A percentile compares a stretch with the other conserved stretches of the same genome.
Evolutionary conservation across 495 filamentous ascomycete species (phyloP).

Genomic region (Aspergillus saccharolyticus): DNA sequence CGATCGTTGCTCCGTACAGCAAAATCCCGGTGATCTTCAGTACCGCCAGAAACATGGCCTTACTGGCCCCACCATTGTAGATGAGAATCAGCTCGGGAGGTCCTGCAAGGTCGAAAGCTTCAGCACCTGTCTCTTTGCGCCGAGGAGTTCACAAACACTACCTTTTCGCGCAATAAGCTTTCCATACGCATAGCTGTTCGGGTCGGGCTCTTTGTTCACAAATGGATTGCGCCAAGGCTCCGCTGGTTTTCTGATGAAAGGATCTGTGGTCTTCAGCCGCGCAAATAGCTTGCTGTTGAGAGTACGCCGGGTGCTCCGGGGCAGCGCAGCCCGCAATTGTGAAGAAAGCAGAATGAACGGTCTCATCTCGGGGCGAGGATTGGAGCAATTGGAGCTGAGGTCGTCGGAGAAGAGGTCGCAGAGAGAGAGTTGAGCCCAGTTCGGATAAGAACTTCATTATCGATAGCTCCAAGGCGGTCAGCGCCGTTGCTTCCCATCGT

Average conservation of each 20-base stretch:
- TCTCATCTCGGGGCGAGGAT: slow-evolving; percentile 17
- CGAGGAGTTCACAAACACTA: slow-evolving; percentile 8
- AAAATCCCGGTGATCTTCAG: slow-evolving; percentile 69
- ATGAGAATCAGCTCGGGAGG: slow-evolving; percentile 58
- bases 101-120: slow-evolving; percentile 20
- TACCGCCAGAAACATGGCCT: slow-evolving; percentile 60
- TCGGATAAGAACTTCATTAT: not conserved
- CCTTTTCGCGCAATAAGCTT: slow-evolving; percentile 30
- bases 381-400: not conserved
- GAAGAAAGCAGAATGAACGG: slow-evolving; percentile 30
- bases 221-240: slow-evolving; percentile 1
- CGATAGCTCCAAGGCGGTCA: not conserved
- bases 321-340: slow-evolving; percentile 29
- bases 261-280: slow-evolving; percentile 30
- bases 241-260: slow-evolving; percentile 20
- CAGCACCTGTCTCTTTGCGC: slow-evolving; percentile 9
- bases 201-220: not conserved
- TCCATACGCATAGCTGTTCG: slow-evolving; percentile 19
- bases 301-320: slow-evolving; percentile 23
- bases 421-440: not conserved
- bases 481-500: not conserved
- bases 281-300: slow-evolving; percentile 25
- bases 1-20: slow-evolving; percentile 56
- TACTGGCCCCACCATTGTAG: slow-evolving; percentile 65
- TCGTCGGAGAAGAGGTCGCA: too few relatives aligned